Percentiles rank a stretch among this genome's conserved stretches.
Conservation (phyloP, 495 filamentous ascomycete species). For the Neurospora tetraspora region DNA sequence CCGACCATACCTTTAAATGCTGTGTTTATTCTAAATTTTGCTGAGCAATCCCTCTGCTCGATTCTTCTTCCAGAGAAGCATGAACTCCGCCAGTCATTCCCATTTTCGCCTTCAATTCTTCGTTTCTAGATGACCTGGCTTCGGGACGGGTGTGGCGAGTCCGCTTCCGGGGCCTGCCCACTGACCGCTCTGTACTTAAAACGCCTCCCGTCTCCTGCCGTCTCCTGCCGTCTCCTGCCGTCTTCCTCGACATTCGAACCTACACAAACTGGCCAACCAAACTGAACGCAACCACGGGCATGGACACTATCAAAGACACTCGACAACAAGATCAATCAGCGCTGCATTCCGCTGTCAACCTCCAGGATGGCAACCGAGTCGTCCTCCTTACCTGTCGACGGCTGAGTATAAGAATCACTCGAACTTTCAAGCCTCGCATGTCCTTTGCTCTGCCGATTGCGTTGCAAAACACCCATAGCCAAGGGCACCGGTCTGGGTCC, state of each 20-base stretch:
- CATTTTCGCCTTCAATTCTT: neutral
- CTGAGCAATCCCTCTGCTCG: neutral
- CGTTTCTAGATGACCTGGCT: neutral
- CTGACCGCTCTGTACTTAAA: neutral
- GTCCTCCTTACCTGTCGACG: neutral
- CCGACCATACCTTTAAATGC: neutral
- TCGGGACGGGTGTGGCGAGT: neutral
- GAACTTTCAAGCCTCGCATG: neutral
- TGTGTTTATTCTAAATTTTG: neutral
- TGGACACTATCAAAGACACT: neutral
- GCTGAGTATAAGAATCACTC: neutral
- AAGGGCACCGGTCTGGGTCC: neutral
- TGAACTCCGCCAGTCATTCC: neutral
- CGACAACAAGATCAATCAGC: neutral
- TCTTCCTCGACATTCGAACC: neutral
- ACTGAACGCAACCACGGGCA: neutral
- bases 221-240: neutral
- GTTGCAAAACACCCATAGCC: neutral
- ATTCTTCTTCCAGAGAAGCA: neutral
- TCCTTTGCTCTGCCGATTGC: neutral
- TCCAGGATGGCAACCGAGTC: neutral
- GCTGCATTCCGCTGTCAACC: neutral
- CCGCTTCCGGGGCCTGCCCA: neutral
- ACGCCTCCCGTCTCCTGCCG: neutral
- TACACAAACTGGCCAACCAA: neutral